A percentile compares a stretch with the other conserved stretches of the same genome.
Conservation (phyloP, 441 rosid genomes). For the Syzygium syzygioides region DNA sequence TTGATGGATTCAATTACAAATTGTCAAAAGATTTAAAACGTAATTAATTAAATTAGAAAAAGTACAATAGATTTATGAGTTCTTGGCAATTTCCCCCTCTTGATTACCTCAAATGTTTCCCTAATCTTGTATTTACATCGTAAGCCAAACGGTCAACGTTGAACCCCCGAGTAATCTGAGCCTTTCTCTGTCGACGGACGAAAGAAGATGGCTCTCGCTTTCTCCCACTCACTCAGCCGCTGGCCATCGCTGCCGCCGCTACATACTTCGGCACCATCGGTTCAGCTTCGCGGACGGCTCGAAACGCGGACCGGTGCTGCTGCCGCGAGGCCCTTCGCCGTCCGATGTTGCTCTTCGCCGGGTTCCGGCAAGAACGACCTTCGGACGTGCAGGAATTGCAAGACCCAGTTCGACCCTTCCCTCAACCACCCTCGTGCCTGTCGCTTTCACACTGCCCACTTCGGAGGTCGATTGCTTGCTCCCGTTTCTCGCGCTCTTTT, state of each 20-base stretch:
- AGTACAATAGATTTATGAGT: too few species aligned
- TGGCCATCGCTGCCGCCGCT: background rate
- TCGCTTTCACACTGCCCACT: conserved; percentile 81
- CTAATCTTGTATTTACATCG: background rate
- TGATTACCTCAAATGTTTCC: background rate
- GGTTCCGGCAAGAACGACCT: conserved; percentile 19
- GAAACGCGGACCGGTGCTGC: background rate
- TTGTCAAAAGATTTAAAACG: too few species aligned
- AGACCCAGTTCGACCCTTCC: conserved; percentile 76
- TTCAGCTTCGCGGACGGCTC: background rate
- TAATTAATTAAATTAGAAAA: too few species aligned
- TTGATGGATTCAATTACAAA: accelerated
- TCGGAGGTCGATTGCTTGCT: conserved; percentile 47
- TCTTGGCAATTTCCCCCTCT: too few species aligned
- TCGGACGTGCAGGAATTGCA: conserved; percentile 78
- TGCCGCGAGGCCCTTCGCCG: background rate
- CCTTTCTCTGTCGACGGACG: background rate
- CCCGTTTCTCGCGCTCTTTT: background rate
- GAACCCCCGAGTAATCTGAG: background rate
- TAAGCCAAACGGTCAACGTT: background rate
- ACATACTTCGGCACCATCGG: background rate
- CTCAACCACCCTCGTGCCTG: conserved; percentile 73
- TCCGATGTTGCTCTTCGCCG: conserved; percentile 22
- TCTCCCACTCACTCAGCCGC: background rate
- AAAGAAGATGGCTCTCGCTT: background rate